phyloP scores from a whole-genome alignment of 768 basidiomycete genomes.

The Holtermannia corniformis region DNA sequence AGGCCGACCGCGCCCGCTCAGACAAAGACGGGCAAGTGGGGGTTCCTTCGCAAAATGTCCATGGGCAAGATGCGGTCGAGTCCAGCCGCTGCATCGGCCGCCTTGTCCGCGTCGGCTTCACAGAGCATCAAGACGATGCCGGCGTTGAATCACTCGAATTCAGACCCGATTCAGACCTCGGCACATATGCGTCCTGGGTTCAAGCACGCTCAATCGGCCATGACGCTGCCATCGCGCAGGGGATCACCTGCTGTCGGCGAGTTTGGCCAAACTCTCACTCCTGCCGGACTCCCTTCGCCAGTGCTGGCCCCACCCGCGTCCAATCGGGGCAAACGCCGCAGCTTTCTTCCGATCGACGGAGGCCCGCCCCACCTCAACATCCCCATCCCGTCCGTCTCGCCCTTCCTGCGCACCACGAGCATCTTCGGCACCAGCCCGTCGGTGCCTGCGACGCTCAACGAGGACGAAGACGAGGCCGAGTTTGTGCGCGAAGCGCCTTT shows the following conservation, averaged over 20 bases:
- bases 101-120: conserved; percentile 17
- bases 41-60: conserved; percentile 96
- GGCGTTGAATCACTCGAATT: conserved; percentile 13
- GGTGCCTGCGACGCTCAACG: background rate
- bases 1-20: conserved; percentile 5
- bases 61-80: conserved; percentile 74
- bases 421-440: conserved; percentile 5
- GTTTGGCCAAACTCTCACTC: conserved; percentile 19
- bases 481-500: background rate
- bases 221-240: conserved; percentile 24
- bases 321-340: conserved; percentile 62
- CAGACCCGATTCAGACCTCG: conserved; percentile 15
- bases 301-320: conserved; percentile 7
- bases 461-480: no score
- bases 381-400: conserved; percentile 55
- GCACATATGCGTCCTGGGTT: conserved; percentile 16
- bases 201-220: conserved; percentile 14
- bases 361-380: conserved; percentile 55
- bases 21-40: conserved; percentile 71
- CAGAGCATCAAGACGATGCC: conserved; percentile 25
- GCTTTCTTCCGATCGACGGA: conserved; percentile 74
- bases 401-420: conserved; percentile 47
- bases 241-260: conserved; percentile 9
- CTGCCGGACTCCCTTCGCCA: conserved; percentile 9
- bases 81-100: conserved; percentile 11